Evolutionary conservation across 331 rosid species (phyloP), one percentile per base, ranked within the genome.

Genomic region (Pyrus hybrid): DNA sequence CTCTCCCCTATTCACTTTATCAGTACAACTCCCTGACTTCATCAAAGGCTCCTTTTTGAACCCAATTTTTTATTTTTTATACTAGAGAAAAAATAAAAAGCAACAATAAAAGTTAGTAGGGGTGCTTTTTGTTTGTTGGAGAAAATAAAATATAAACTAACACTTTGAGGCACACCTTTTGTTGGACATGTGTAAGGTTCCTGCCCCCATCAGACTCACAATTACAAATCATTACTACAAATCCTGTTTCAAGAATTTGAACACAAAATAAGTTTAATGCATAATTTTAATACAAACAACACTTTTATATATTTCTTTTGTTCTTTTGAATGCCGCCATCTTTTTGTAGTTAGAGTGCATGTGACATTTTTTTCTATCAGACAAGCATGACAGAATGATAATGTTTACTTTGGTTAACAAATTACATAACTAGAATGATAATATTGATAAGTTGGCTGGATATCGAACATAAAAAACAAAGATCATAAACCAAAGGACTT

Each of bases 251-350:
- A 25, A 33, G 77, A 63, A 17, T 16, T 41, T 2, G 60, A 41
- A 41, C 77, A 32, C 6, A 45, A 43, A 61, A 29, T 25, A 63
- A 45, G 60, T 13, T 26, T 62, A 20, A 35, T 25, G 11, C 4
- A 62, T 25, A 62, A 26, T 5, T 62, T 6, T 37, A 62, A 11
- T 13, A 17, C 6, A 37, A 73, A 60, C 25, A 35, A 20, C 23
- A 16, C 5, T 11, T 37, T 0, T 74, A 45, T 22, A 20, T 5
- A 66, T 41, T 35, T 62, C 21, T 32, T 37, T 23, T 63, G 29
- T 22, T 2, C 5, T 43, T 45, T 13, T 28, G 77, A 63, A 63
- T 62, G 77, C 77, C 77, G 77, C 77, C 77, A 74, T 74, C 37
- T 43, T 51, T 25, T 26, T 60, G 28, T 26, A 53, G 28, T 73